Percentiles rank a stretch among this genome's conserved stretches.
Evolutionary conservation across 345 rosid genomes (phyloP).

Genomic region (Hypericum androsaemum): DNA sequence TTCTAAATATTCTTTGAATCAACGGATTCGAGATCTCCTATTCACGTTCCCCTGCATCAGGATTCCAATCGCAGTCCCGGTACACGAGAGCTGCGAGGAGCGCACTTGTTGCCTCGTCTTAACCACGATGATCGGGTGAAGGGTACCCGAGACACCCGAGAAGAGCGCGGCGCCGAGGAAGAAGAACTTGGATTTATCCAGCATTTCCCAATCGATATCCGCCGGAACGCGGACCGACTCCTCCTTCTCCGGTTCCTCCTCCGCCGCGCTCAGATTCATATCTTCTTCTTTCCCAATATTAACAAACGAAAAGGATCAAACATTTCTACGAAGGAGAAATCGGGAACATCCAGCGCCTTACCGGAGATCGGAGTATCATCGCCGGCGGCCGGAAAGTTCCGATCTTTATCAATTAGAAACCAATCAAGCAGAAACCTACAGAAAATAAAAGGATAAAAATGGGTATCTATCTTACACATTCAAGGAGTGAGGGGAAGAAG

Average conservation of each 20-base stretch:
- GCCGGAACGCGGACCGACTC: slow-evolving; percentile 52
- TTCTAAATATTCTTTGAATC: no score
- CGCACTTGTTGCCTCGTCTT: slow-evolving; percentile 88
- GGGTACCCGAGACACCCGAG: slow-evolving; percentile 71
- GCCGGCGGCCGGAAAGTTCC: slow-evolving; percentile 14
- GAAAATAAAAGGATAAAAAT: no score
- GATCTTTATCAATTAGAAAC: slow-evolving; percentile 1
- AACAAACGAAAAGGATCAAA: slow-evolving; percentile 13
- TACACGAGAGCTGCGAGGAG: slow-evolving; percentile 42
- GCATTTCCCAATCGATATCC: slow-evolving; percentile 83
- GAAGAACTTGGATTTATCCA: slow-evolving; percentile 80
- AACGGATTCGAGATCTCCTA: no score
- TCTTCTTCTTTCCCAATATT: slow-evolving; percentile 26
- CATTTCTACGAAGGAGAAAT: slow-evolving; percentile 6
- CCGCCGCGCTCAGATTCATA: slow-evolving; percentile 52
- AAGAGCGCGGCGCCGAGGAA: slow-evolving; percentile 84
- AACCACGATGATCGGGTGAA: slow-evolving; percentile 65
- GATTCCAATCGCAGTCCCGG: slow-evolving; percentile 37
- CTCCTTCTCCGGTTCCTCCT: slow-evolving; percentile 39
- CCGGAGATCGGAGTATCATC: slow-evolving; percentile 13
- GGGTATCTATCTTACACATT: no score
- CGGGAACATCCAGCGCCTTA: neutral
- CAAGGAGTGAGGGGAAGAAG: no score
- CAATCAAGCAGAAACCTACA: no score
- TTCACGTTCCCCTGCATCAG: no score